A percentile compares a stretch with the other conserved stretches of the same genome.
Conservation (phyloP, 306 rosid genomes). For the Dryas drummondii region DNA sequence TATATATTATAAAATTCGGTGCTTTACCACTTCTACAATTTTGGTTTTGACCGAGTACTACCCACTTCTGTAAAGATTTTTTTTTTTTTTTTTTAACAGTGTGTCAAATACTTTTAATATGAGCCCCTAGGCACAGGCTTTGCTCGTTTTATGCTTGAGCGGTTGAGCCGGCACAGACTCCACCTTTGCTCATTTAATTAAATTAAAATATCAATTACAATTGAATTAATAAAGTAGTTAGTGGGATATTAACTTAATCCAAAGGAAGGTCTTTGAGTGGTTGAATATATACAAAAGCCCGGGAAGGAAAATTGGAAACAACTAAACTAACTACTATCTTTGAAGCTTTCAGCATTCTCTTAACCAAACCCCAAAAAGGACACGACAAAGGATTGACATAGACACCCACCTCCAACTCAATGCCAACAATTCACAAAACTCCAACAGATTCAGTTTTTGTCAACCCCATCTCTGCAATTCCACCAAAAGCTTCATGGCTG, state of each 20-base stretch:
- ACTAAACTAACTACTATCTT: conserved; percentile 37
- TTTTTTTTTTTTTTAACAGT: too few relatives aligned
- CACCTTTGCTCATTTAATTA: not conserved
- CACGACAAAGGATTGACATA: conserved; percentile 26
- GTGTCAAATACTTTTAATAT: too few relatives aligned
- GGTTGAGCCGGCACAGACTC: not conserved
- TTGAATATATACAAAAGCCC: conserved; percentile 14
- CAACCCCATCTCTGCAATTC: conserved; percentile 3
- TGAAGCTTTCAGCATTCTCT: conserved; percentile 55
- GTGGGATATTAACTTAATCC: conserved; percentile 2
- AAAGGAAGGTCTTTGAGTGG: conserved; percentile 33
- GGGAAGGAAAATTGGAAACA: conserved; percentile 6
- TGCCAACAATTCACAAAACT: conserved; percentile 22
- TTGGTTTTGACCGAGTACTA: conserved; percentile 1
- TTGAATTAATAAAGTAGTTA: not conserved
- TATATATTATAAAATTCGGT: not conserved
- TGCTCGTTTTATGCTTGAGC: too few relatives aligned
- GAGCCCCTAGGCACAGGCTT: too few relatives aligned
- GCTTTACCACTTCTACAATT: not conserved
- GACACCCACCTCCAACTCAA: conserved; percentile 14
- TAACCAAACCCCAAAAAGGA: conserved; percentile 32
- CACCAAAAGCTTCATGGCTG: conserved; percentile 39
- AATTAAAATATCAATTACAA: not conserved
- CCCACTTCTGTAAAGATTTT: too few relatives aligned
- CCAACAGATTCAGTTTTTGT: conserved; percentile 20